These are phyloP conservation scores for Apophysomyces variabilis DNA, from an alignment of 371 early-diverging fungal genomes.

Conservation along the genomic window DNA sequence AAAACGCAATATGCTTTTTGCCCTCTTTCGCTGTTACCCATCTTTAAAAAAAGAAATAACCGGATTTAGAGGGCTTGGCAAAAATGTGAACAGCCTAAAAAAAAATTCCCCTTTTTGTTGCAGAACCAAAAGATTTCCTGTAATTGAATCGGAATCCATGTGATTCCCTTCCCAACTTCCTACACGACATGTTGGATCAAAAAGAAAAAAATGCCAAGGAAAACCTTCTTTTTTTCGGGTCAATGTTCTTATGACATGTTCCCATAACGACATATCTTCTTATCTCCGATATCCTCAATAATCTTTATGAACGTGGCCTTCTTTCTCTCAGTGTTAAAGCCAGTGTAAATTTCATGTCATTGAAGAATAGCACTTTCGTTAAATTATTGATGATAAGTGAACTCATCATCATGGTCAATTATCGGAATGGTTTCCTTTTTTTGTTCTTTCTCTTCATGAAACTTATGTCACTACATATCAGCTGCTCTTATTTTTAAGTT, in stretches of 20 bases:
- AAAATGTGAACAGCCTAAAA: conserved; percentile 3
- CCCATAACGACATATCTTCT: neutral
- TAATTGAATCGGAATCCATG: conserved; percentile 2
- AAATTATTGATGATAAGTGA: too few species aligned
- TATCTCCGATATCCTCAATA: neutral
- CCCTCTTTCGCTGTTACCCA: neutral
- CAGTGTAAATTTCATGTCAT: too few species aligned
- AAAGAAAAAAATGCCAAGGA: neutral
- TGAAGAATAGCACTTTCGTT: too few species aligned
- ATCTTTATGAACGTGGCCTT: too few species aligned
- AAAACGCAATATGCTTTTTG: neutral
- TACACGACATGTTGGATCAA: conserved; percentile 3
- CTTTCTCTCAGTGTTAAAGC: too few species aligned
- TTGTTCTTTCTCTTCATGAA: neutral
- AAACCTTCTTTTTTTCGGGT: conserved; percentile 1
- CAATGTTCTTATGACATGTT: conserved; percentile 8
- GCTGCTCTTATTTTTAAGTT: conserved; percentile 2
- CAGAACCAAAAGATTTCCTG: neutral
- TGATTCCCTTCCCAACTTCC: conserved; percentile 6
- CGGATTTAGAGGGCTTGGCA: conserved; percentile 8
- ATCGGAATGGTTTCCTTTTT: neutral
- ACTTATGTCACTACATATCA: too few species aligned
- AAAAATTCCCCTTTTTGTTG: neutral
- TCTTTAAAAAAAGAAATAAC: conserved; percentile 8
- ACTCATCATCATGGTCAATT: neutral